These are phyloP conservation scores for Penicillium paradoxum DNA, from an alignment of 495 filamentous ascomycete species.

Conservation along the genomic window DNA sequence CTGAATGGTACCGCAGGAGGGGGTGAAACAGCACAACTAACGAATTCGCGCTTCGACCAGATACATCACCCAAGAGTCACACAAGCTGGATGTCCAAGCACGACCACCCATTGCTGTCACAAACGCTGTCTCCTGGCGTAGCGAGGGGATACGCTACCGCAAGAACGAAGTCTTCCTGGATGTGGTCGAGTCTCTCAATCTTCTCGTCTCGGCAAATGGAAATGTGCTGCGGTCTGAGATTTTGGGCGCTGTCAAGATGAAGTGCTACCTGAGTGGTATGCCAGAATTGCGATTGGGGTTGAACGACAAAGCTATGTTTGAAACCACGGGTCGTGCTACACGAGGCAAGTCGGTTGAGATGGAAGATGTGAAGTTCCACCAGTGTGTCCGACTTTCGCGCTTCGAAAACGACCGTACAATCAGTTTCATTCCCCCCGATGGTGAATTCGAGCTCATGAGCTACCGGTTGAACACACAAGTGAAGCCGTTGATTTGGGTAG, in stretches of 20 bases:
- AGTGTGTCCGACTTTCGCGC: slow-evolving; percentile 89
- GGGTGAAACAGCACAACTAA: slow-evolving; percentile 10
- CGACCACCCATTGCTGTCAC: slow-evolving; percentile 99
- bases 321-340: slow-evolving; percentile 91
- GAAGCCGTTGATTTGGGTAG: slow-evolving; percentile 98
- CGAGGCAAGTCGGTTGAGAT: slow-evolving; percentile 98
- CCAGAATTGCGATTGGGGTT: slow-evolving; percentile 90
- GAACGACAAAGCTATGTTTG: slow-evolving; percentile 99
- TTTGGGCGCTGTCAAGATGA: slow-evolving; percentile 97
- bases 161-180: slow-evolving; percentile 99
- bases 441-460: slow-evolving; percentile 99
- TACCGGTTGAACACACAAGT: slow-evolving; percentile 99
- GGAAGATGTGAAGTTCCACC: slow-evolving; percentile 99
- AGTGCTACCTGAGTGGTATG: slow-evolving; percentile 99
- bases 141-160: slow-evolving; percentile 95
- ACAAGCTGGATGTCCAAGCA: slow-evolving; percentile 96
- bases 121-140: slow-evolving; percentile 96
- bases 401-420: slow-evolving; percentile 99
- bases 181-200: slow-evolving; percentile 94
- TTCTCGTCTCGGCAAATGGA: slow-evolving; percentile 89
- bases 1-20: background rate
- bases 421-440: slow-evolving; percentile 97
- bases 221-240: slow-evolving; percentile 98
- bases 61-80: slow-evolving; percentile 99
- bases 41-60: slow-evolving; percentile 26